Evolutionary conservation across 768 basidiomycete genomes (phyloP), one percentile per base, ranked within the genome.

Genomic region (Mrakia frigida): DNA sequence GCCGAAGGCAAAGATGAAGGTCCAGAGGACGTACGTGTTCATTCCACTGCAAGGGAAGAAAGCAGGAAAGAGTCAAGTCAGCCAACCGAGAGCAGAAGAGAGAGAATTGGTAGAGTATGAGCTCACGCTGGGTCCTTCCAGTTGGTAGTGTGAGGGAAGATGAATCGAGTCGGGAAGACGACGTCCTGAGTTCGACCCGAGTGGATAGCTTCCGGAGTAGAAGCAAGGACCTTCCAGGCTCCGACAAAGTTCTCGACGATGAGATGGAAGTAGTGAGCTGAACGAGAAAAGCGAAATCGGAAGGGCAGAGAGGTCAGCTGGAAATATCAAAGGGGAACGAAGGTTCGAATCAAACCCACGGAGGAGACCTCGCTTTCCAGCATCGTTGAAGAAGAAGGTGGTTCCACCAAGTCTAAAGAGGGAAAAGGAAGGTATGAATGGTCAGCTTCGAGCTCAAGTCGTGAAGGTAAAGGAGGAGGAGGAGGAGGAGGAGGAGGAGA

Each of bases 181-280:
- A 67, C 60, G 25, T 60, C 76, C 52, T n/a, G 28, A 1, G 43
- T 46, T 9, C 23, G 46, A 10, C 61, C 71, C 31, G 59, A 10
- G 13, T 23, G 14, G 33, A 72, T 28, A 13, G 61, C n/a, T n/a
- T 35, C 60, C 13, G 70, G 76, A 23, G 76, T 37, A 9, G 61
- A 41, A 3, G 76, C 60, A 16, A 77, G 70, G 21, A 77, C 76
- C 23, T 70, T 46, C 70, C 70, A 77, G 13, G 76, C 76, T 25
- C 76, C 76, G 31, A 65, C 63, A 35, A 77, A 65, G 46, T 72
- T 41, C 61, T 77, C 76, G 53, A 70, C 76, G 21, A 61, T 70
- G 23, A 77, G 46, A 41, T 77, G 76, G 71, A 77, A 77, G 70
- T 72, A 77, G 46, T 77, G 76, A 13, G 70, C 76, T 77, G 71